Percentiles rank a stretch among this genome's conserved stretches.
phyloP scores from a whole-genome alignment of 1,284 basidiomycete genomes.

The Tilletia walkeri region DNA sequence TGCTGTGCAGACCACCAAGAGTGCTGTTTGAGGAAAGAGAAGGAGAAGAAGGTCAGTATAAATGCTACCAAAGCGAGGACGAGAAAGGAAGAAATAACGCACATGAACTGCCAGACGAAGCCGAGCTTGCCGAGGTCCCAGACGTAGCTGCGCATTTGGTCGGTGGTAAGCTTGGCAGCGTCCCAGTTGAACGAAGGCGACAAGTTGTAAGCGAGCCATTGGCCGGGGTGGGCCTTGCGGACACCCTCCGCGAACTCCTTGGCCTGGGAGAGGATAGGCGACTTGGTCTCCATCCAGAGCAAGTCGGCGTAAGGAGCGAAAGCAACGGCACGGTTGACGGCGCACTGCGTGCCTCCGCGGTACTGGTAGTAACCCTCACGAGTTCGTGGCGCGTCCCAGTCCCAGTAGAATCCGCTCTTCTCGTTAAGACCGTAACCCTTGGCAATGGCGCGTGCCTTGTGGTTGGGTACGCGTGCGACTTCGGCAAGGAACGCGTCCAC shows the following conservation, averaged over 20 bases:
- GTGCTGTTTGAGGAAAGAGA: constrained; percentile 64
- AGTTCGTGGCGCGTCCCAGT: constrained; percentile 91
- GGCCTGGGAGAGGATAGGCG: constrained; percentile 89
- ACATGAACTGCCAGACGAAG: constrained; percentile 97
- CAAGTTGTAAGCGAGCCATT: constrained; percentile 56
- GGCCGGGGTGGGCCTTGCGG: constrained; percentile 43
- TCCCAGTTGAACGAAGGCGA: constrained; percentile 61
- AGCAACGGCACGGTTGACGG: constrained; percentile 84
- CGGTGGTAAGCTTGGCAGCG: constrained; percentile 78
- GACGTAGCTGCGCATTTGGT: constrained; percentile 84
- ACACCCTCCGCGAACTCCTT: constrained; percentile 74
- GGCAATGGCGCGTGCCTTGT: constrained; percentile 72
- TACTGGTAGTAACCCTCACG: constrained; percentile 95
- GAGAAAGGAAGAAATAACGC: background rate
- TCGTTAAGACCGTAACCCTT: constrained; percentile 71
- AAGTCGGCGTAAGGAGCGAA: constrained; percentile 91
- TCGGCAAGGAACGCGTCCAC: constrained; percentile 66
- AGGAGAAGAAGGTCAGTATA: constrained; percentile 64
- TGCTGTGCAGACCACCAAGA: constrained; percentile 92
- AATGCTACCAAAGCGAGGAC: background rate
- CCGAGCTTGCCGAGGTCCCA: constrained; percentile 91
- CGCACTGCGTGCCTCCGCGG: constrained; percentile 92
- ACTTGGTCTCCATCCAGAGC: constrained; percentile 76
- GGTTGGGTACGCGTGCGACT: constrained; percentile 68
- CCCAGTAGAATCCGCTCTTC: constrained; percentile 64